These are phyloP conservation scores for Kluyveromyces starmeri DNA, from an alignment of 805 yeast species.

Conservation along the genomic window DNA sequence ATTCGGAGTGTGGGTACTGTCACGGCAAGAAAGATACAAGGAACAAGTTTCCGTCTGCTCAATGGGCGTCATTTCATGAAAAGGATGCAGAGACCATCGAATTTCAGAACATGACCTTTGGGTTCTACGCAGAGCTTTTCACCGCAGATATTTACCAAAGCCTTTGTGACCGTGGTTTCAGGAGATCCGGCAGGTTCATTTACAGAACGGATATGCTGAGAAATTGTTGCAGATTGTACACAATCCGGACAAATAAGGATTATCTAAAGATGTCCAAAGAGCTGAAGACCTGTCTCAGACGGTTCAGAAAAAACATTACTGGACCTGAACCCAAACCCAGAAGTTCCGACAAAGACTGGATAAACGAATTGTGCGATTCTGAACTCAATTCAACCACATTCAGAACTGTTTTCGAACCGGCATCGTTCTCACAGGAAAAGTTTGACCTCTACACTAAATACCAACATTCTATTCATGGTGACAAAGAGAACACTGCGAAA, in stretches of 20 bases:
- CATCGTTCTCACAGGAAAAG: constrained; percentile 48
- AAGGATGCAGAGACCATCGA: constrained; percentile 8
- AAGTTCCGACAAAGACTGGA: constrained; percentile 21
- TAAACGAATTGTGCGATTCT: constrained; percentile 31
- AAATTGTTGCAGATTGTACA: constrained; percentile 71
- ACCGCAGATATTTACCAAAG: constrained; percentile 48
- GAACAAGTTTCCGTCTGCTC: constrained; percentile 32
- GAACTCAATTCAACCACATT: constrained; percentile 27
- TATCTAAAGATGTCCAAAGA: constrained; percentile 50
- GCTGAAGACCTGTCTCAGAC: constrained; percentile 53
- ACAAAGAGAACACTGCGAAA: constrained; percentile 36
- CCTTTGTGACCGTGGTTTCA: constrained; percentile 63
- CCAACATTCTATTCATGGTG: constrained; percentile 64
- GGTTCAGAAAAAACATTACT: constrained; percentile 34
- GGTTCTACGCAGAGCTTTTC: constrained; percentile 38
- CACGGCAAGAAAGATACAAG: constrained; percentile 37
- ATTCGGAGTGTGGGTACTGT: constrained; percentile 65
- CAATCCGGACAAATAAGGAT: constrained; percentile 54
- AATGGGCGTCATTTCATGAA: constrained; percentile 23
- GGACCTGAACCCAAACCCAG: constrained; percentile 6
- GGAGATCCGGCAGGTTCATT: constrained; percentile 67
- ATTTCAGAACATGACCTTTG: constrained; percentile 25
- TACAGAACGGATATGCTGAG: constrained; percentile 61
- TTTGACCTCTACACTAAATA: constrained; percentile 55
- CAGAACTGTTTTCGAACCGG: constrained; percentile 43